Percentiles rank a stretch among this genome's conserved stretches.
phyloP scores from a whole-genome alignment of 441 rosid species.

The Adansonia gregorii region DNA sequence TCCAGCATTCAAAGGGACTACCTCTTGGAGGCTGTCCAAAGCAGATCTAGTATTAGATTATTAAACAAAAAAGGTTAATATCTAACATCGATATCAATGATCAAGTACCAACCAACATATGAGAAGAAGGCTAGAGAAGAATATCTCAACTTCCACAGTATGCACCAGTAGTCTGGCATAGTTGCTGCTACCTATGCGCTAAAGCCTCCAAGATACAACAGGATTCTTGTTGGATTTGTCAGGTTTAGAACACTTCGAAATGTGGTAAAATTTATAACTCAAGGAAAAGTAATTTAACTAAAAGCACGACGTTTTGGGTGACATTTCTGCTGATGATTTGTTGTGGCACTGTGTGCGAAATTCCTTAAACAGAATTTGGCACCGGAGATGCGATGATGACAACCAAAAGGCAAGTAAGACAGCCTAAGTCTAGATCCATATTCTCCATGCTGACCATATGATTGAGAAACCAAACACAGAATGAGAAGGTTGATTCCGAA shows the following conservation, averaged over 20 bases:
- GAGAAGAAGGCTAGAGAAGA: not conserved
- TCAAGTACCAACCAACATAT: not conserved
- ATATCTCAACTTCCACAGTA: not conserved
- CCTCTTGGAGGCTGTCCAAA: conserved; percentile 82
- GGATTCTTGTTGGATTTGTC: not conserved
- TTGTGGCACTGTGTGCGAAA: too few species aligned
- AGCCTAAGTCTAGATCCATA: not conserved
- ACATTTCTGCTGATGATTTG: too few species aligned
- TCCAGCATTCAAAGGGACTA: conserved; percentile 95
- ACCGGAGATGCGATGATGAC: not conserved
- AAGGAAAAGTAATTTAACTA: too few species aligned
- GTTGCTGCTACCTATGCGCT: not conserved
- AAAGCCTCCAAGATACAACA: not conserved
- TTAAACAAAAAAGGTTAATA: not conserved
- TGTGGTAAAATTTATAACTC: too few species aligned
- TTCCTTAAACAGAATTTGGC: too few species aligned
- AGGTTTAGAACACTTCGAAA: not conserved
- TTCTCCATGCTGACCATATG: not conserved
- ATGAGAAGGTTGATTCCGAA: not conserved
- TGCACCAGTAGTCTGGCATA: not conserved
- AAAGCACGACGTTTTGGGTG: too few species aligned
- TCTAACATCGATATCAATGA: not conserved
- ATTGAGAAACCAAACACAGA: not conserved
- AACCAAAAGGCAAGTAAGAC: not conserved
- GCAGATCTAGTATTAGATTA: not conserved